These are phyloP conservation scores for Rhododendron ferrugineum DNA, from an alignment of 148 eudicot genomes.

Conservation along the genomic window DNA sequence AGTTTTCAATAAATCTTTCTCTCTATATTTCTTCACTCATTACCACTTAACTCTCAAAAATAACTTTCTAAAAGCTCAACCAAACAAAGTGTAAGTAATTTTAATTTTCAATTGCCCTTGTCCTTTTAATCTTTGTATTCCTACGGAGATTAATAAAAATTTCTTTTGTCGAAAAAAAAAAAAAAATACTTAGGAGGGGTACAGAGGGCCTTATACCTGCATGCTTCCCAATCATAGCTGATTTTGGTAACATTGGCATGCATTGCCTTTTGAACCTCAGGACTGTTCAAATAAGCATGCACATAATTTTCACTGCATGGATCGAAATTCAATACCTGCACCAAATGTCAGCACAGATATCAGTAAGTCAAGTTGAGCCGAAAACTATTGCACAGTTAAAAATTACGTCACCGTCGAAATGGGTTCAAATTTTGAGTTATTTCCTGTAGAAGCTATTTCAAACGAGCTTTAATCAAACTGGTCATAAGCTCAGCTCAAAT, in stretches of 20 bases:
- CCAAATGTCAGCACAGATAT: background rate
- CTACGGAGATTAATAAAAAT: no score
- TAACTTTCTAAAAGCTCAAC: no score
- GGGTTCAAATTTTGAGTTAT: background rate
- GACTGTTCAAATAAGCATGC: conserved; percentile 46
- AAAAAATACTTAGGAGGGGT: background rate
- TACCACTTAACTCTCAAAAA: no score
- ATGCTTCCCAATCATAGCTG: conserved; percentile 49
- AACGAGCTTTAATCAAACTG: background rate
- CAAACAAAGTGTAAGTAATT: no score
- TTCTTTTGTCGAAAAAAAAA: no score
- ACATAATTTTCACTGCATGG: conserved; percentile 63
- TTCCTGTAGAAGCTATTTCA: background rate
- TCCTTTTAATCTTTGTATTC: no score
- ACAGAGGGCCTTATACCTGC: conserved; percentile 41
- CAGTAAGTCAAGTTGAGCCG: background rate
- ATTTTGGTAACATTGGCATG: conserved; percentile 70
- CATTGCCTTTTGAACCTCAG: conserved; percentile 63
- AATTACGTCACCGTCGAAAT: background rate
- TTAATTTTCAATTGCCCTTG: no score
- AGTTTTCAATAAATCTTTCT: no score
- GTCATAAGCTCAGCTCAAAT: background rate
- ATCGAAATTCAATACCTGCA: conserved; percentile 41
- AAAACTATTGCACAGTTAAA: background rate
- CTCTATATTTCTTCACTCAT: no score